phyloP scores from a whole-genome alignment of 2,329 filamentous ascomycete genomes.

The Truncatella angustata region DNA sequence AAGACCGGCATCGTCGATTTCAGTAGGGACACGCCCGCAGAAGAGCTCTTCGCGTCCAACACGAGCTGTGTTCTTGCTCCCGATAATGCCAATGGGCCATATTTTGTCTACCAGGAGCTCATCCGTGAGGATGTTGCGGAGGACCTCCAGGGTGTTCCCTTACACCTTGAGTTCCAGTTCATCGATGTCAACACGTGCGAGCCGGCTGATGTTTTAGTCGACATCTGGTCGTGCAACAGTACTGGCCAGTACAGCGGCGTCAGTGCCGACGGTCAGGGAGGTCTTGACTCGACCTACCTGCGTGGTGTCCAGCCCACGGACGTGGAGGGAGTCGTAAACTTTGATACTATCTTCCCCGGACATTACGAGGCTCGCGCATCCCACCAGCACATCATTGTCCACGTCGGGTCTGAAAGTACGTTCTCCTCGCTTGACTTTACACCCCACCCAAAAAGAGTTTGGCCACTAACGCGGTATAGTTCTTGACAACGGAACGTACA shows the following conservation, averaged over 20 bases:
- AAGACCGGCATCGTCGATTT: conserved; percentile 29
- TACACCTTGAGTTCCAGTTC: conserved; percentile 43
- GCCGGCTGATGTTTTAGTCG: conserved; percentile 36
- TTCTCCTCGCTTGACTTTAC: neutral
- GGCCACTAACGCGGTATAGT: conserved; percentile 12
- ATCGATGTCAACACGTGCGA: conserved; percentile 44
- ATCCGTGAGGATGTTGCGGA: conserved; percentile 39
- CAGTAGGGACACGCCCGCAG: conserved; percentile 26
- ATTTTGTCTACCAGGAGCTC: conserved; percentile 42
- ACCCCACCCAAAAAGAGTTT: too few relatives aligned
- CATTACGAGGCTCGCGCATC: conserved; percentile 38
- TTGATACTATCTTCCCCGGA: conserved; percentile 46
- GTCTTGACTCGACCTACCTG: conserved; percentile 40
- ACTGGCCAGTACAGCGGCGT: conserved; percentile 42
- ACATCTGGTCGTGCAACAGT: conserved; percentile 46
- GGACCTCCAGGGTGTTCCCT: conserved; percentile 34
- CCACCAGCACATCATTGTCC: conserved; percentile 42
- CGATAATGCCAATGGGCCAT: conserved; percentile 41
- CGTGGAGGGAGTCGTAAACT: conserved; percentile 44
- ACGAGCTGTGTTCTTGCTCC: conserved; percentile 41
- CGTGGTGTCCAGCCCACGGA: conserved; percentile 47
- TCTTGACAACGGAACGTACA: conserved; percentile 34
- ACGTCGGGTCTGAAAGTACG: conserved; percentile 27
- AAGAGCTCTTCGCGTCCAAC: conserved; percentile 37
- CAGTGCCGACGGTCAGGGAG: conserved; percentile 25